Base-by-base conservation (phyloP, 1,139 yeast species). In the Pichia sp. region DNA sequence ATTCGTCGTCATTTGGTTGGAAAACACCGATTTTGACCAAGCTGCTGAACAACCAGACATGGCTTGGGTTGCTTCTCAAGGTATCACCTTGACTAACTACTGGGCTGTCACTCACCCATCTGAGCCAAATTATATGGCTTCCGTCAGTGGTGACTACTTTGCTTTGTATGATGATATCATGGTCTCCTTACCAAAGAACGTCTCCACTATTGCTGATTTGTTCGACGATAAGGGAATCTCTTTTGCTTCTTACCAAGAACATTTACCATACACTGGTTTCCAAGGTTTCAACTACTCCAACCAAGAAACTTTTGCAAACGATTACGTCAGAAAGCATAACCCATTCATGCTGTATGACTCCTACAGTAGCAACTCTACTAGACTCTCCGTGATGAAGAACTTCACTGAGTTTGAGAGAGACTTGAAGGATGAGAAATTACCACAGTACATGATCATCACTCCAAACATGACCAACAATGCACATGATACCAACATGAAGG, bases 401-500 rank as follows among this genome's bases (percentile, higher is more conserved):
- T 62, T 66, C 44, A 65, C 69, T 30, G 56, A 59, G 45, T 64
- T 69, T 49, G 47, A 63, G 40, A 45, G 45, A 28, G 74, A 69
- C 46, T 46, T 65, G 39, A 50, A 51, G 26, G 50, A 56, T 48
- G 49, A 64, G 44, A 49, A 53, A 31, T 56, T 67, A 41, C 74
- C 74, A 29, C 74, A 69, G 58, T 69, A 68, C 65, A 48, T 60
- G 41, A 62, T 68, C 53, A 61, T 69, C 49, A 68, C 74, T 29
- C 74, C 74, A 39, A 68, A 68, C 56, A 63, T 67, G 68, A 58
- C 69, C 42, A 59, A 67, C 51, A 72, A 68, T 48, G 74, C 72
- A 27, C 70, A 69, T 42, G 71, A 66, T 51, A 46, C 67, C 29
- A 66, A 59, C 42, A 63, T 69, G 38, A 58, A 57, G 35, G 57